A percentile compares a stretch with the other conserved stretches of the same genome.
Evolutionary conservation across 805 yeast species (phyloP).

Genomic region (Scheffersomyces spartinae): DNA sequence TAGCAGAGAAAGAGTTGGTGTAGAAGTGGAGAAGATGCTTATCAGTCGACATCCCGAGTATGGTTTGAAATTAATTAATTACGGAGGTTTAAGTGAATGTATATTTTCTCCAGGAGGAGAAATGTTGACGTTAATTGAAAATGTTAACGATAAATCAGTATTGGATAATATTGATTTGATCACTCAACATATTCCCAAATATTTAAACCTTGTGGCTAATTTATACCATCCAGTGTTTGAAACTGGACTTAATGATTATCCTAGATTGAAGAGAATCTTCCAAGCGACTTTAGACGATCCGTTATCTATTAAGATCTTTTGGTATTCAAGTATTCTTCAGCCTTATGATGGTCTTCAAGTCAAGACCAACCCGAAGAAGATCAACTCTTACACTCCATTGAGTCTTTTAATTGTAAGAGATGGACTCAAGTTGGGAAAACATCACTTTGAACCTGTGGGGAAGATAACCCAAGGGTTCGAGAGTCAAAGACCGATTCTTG

Average conservation of each 20-base stretch:
- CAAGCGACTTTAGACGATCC: too few species aligned
- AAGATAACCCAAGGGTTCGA: slow-evolving; percentile 23
- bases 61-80: slow-evolving; percentile 50
- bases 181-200: too few species aligned
- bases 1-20: slow-evolving; percentile 83
- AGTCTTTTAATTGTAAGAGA: slow-evolving; percentile 47
- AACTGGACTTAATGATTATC: too few species aligned
- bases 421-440: slow-evolving; percentile 55
- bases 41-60: slow-evolving; percentile 46
- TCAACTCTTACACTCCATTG: slow-evolving; percentile 21
- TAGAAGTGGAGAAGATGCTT: slow-evolving; percentile 72
- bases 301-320: slow-evolving; percentile 22
- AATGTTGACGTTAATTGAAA: too few species aligned
- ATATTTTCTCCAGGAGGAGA: slow-evolving; percentile 41
- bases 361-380: slow-evolving; percentile 26
- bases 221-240: too few species aligned
- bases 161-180: too few species aligned
- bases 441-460: slow-evolving; percentile 40
- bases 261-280: too few species aligned
- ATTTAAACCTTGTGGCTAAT: too few species aligned
- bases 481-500: slow-evolving; percentile 13
- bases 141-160: too few species aligned
- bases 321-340: slow-evolving; percentile 38
- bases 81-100: slow-evolving; percentile 42
- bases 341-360: slow-evolving; percentile 35